A percentile compares a stretch with the other conserved stretches of the same genome.
These are phyloP conservation scores for Verticillium nubilum DNA, from an alignment of 2,329 filamentous ascomycete species.

Conservation along the genomic window DNA sequence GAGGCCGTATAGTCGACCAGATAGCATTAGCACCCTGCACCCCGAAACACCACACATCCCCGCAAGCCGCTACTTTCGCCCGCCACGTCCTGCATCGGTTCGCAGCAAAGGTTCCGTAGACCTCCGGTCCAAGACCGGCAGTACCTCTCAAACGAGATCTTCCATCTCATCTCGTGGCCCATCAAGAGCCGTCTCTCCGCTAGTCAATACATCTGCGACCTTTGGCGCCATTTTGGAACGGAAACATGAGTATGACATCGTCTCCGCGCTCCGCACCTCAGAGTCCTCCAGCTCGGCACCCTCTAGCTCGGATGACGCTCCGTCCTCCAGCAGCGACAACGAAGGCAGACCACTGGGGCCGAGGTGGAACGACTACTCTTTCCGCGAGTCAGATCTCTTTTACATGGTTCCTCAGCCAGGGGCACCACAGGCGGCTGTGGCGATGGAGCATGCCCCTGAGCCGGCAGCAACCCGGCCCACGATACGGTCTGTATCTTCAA, in stretches of 20 bases:
- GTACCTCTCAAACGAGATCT: background rate
- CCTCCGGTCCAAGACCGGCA: background rate
- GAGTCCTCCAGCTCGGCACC: slow-evolving; percentile 1
- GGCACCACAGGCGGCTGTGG: background rate
- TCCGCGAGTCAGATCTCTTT: slow-evolving; percentile 28
- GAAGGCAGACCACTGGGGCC: slow-evolving; percentile 13
- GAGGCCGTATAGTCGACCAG: background rate
- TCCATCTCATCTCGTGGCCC: background rate
- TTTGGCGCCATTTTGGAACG: background rate
- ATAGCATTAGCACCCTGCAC: background rate
- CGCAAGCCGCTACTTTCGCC: slow-evolving; percentile 7
- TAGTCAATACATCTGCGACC: background rate
- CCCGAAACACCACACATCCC: background rate
- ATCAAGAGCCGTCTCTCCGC: slow-evolving; percentile 2
- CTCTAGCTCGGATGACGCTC: background rate
- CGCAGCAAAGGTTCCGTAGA: background rate
- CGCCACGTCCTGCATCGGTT: slow-evolving; percentile 7
- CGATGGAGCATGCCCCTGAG: background rate
- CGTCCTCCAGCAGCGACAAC: background rate
- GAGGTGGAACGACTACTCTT: slow-evolving; percentile 26
- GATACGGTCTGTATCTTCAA: background rate
- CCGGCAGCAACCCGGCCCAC: background rate
- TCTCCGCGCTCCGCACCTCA: background rate
- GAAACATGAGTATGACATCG: slow-evolving; percentile 1
- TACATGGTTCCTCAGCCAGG: slow-evolving; percentile 13